Conservation (phyloP, 805 yeast genomes). For the Kuraishia borneana region DNA sequence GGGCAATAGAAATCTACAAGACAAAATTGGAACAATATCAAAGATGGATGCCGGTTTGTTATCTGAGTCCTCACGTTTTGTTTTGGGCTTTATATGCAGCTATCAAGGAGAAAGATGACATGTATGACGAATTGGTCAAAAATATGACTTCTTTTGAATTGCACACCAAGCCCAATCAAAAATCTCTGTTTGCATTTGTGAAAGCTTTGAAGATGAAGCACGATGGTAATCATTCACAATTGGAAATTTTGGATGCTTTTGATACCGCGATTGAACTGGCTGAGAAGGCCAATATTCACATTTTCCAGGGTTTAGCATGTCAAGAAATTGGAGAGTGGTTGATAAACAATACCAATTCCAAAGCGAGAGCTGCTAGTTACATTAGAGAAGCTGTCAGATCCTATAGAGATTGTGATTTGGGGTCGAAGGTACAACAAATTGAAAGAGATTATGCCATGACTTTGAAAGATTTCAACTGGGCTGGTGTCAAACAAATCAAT, state of each 20-base stretch:
- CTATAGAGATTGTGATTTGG: conserved; percentile 19
- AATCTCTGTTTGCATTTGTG: conserved; percentile 23
- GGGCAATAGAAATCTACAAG: not conserved
- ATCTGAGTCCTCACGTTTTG: conserved; percentile 5
- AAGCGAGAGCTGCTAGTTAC: conserved; percentile 23
- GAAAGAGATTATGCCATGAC: conserved; percentile 18
- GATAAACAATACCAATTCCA: conserved; percentile 10
- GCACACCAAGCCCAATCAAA: conserved; percentile 25
- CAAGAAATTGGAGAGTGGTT: conserved; percentile 34
- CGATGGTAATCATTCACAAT: conserved; percentile 14
- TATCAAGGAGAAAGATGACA: conserved; percentile 1
- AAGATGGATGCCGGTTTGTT: not conserved
- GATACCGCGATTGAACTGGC: conserved; percentile 33
- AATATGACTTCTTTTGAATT: conserved; percentile 14
- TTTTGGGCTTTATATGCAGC: conserved; percentile 7
- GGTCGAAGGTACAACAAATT: conserved; percentile 13
- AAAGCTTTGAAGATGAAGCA: conserved; percentile 20
- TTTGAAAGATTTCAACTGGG: conserved; percentile 19
- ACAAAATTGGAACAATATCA: not conserved
- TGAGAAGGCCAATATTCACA: conserved; percentile 15
- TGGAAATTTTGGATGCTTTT: conserved; percentile 30
- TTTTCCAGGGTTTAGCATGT: conserved; percentile 27
- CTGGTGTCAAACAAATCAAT: conserved; percentile 13
- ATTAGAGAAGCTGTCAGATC: conserved; percentile 24
- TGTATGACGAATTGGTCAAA: not conserved